A percentile compares a stretch with the other conserved stretches of the same genome.
These are phyloP conservation scores for Graphilbum fragrans DNA, from an alignment of 2,329 filamentous ascomycete genomes.

Conservation along the genomic window DNA sequence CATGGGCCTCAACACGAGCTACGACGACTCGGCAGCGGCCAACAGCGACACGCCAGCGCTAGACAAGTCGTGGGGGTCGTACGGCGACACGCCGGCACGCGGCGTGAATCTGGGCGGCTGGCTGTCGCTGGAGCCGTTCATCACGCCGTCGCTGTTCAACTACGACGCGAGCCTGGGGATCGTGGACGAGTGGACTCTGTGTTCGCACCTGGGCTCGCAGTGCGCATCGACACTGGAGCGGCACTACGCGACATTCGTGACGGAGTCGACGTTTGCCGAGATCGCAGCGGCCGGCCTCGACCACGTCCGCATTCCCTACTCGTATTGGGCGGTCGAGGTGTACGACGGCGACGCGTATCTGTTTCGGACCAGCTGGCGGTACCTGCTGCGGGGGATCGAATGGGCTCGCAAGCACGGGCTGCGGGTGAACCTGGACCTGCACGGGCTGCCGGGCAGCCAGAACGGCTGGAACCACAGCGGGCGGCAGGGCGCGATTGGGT, in stretches of 20 bases:
- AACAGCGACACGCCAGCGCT: constrained; percentile 74
- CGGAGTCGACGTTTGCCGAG: constrained; percentile 68
- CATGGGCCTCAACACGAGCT: constrained; percentile 76
- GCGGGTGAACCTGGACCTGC: constrained; percentile 84
- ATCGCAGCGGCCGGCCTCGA: constrained; percentile 84
- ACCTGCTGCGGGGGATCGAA: constrained; percentile 84
- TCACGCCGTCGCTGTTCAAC: constrained; percentile 81
- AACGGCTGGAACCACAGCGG: constrained; percentile 98
- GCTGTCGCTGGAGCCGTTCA: constrained; percentile 89
- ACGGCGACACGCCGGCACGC: constrained; percentile 65
- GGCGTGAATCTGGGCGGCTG: constrained; percentile 92
- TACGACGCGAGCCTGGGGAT: constrained; percentile 52
- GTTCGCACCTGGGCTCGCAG: constrained; percentile 54
- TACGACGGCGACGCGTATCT: constrained; percentile 85
- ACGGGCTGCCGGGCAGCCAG: constrained; percentile 83
- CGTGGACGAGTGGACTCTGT: constrained; percentile 81
- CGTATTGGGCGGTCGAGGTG: constrained; percentile 84
- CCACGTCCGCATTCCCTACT: constrained; percentile 91
- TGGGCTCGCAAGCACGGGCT: constrained; percentile 88
- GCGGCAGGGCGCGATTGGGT: constrained; percentile 64
- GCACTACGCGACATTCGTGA: constrained; percentile 85
- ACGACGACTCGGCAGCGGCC: constrained; percentile 70
- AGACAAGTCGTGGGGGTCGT: constrained; percentile 62
- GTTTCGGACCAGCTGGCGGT: constrained; percentile 78
- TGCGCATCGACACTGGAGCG: constrained; percentile 63